These are phyloP conservation scores for Paecilomyces dactylethromorphus DNA, from an alignment of 2,329 filamentous ascomycete genomes.

Conservation along the genomic window DNA sequence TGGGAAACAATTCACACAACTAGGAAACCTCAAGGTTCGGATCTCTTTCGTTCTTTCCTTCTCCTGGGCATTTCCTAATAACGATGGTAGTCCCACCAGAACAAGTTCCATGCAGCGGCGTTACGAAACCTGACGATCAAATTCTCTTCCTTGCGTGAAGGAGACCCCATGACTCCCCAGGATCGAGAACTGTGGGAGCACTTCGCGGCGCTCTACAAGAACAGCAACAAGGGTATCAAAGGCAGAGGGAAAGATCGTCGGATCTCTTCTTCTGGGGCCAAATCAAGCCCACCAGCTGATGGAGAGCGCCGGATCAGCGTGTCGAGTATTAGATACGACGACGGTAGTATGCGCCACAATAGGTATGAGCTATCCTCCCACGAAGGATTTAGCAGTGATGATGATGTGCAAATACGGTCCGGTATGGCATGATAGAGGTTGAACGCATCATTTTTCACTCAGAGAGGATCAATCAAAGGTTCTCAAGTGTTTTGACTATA, in stretches of 20 bases:
- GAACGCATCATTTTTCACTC: background rate
- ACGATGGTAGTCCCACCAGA: conserved; percentile 68
- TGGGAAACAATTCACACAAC: conserved; percentile 79
- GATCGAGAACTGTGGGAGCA: conserved; percentile 79
- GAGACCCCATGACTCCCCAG: conserved; percentile 56
- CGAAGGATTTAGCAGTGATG: conserved; percentile 25
- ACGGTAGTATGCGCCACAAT: conserved; percentile 17
- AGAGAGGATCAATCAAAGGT: background rate
- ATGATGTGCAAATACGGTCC: conserved; percentile 9
- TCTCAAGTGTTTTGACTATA: background rate
- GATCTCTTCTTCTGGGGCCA: conserved; percentile 24
- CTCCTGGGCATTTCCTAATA: conserved; percentile 3
- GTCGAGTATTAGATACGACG: conserved; percentile 8
- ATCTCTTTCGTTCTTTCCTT: conserved; percentile 1
- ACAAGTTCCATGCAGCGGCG: conserved; percentile 80
- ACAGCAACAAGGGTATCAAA: conserved; percentile 98
- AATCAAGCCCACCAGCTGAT: conserved; percentile 9
- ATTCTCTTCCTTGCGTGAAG: conserved; percentile 59
- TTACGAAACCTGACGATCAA: conserved; percentile 63
- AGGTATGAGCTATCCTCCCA: conserved; percentile 25
- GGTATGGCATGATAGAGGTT: background rate
- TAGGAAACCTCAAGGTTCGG: conserved; percentile 81
- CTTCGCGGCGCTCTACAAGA: conserved; percentile 85
- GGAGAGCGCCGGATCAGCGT: conserved; percentile 8
- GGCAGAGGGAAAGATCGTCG: conserved; percentile 77